Base-by-base conservation (phyloP, 2,329 filamentous ascomycete genomes). In the Atkinsonella texensis region DNA sequence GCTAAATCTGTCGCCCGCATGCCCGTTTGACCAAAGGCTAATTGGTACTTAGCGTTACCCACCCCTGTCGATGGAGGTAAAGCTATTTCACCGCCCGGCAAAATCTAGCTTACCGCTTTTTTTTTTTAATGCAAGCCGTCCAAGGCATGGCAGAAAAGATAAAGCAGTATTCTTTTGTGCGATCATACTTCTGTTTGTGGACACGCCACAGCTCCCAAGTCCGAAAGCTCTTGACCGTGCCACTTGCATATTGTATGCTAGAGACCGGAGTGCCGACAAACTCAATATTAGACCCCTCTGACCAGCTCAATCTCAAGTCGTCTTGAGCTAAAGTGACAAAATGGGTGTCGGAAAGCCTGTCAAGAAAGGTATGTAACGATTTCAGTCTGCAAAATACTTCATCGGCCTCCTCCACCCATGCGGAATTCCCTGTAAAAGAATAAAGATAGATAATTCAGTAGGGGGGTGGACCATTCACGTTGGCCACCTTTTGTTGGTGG, bases 11-110 rank as follows among this genome's bases (percentile, higher is more conserved):
- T 28, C 28, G 7, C 4, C 28, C 20, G 20, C 20, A 23, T 23
- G 20, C 20, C 20, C 20, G n/a, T n/a, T n/a, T n/a, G n/a, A n/a
- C n/a, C n/a, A 23, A 23, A 23, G 3, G 20, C 20, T 23, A 23
- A n/a, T n/a, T n/a, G n/a, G 20, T 28, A 28, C 7, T 28, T 28
- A 28, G 28, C 28, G 28, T 28, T n/a, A 2, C 18, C n/a, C 18
- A 23, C 8, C 12, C 33, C 3, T 13, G 10, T 23, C 40, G 18
- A 11, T 20, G 40, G 10, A 44, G 49, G 15, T 46, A 11, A 17
- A 53, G 47, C 47, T 53, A 18, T 23, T 50, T 50, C 48, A 53
- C 52, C 52, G 52, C 52, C 44, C 45, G 52, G 52, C 52, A 50
- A 23, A 50, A 53, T 47, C 13, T 43, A 12, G 17, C 17, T 18